These are phyloP conservation scores for Bryum argenteum DNA, from an alignment of 225 moss, liverwort and hornwort genomes.

Conservation along the genomic window DNA sequence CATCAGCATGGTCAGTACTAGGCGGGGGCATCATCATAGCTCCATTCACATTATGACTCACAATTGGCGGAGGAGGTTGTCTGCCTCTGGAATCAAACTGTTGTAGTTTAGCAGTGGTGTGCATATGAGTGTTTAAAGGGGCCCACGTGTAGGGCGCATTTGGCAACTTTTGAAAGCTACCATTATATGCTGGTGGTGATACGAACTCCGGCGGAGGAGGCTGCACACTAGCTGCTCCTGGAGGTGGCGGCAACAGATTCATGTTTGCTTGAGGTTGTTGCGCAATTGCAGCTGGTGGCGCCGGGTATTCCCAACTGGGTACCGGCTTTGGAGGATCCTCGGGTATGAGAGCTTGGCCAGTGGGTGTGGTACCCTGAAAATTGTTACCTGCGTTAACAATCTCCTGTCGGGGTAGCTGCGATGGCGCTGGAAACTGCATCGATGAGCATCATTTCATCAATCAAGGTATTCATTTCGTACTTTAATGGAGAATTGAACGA, in stretches of 20 bases:
- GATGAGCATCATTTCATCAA: slow-evolving; percentile 13
- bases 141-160: slow-evolving; percentile 59
- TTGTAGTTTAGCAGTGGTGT: slow-evolving; percentile 56
- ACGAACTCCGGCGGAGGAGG: slow-evolving; percentile 35
- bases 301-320: slow-evolving; percentile 56
- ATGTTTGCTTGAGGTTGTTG: background rate
- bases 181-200: slow-evolving; percentile 43
- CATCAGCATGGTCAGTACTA: slow-evolving; percentile 42
- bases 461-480: slow-evolving; percentile 2
- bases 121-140: slow-evolving; percentile 64
- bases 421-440: slow-evolving; percentile 51
- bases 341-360: slow-evolving; percentile 49
- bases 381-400: slow-evolving; percentile 41
- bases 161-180: slow-evolving; percentile 61
- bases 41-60: slow-evolving; percentile 66
- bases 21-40: slow-evolving; percentile 26
- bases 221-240: slow-evolving; percentile 30
- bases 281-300: slow-evolving; percentile 36
- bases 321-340: slow-evolving; percentile 42
- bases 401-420: slow-evolving; percentile 63
- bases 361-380: slow-evolving; percentile 47
- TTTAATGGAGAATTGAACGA: slow-evolving; percentile 9
- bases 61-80: slow-evolving; percentile 70
- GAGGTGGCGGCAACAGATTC: slow-evolving; percentile 28
- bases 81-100: slow-evolving; percentile 65